Percentiles rank a stretch among this genome's conserved stretches.
phyloP scores from a whole-genome alignment of 2,329 filamentous ascomycete genomes.

The Bipolaris oryzae region DNA sequence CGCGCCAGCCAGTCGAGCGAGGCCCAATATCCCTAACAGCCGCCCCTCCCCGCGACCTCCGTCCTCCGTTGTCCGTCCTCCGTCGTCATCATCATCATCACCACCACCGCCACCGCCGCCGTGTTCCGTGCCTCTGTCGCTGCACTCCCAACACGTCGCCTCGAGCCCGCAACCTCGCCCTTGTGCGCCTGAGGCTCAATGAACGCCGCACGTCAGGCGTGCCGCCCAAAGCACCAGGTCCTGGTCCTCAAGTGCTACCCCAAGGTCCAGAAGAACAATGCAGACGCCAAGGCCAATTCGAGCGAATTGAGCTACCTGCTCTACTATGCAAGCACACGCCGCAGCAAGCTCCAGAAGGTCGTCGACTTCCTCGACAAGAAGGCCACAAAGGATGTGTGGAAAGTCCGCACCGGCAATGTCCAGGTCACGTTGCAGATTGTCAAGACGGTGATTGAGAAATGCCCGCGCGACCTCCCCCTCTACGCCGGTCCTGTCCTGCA shows the following conservation, averaged over 20 bases:
- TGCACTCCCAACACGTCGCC: slow-evolving; percentile 8
- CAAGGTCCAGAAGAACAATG: slow-evolving; percentile 80
- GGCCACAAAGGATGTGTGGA: slow-evolving; percentile 89
- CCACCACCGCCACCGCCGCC: slow-evolving; percentile 3
- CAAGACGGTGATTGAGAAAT: slow-evolving; percentile 88
- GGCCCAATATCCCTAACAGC: background rate
- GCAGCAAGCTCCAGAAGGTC: slow-evolving; percentile 95
- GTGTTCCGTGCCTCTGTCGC: background rate
- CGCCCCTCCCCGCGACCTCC: slow-evolving; percentile 3
- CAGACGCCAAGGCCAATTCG: slow-evolving; percentile 93
- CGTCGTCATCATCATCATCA: too few species aligned
- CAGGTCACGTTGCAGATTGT: slow-evolving; percentile 95
- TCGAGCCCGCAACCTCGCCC: slow-evolving; percentile 5
- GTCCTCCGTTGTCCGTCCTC: background rate
- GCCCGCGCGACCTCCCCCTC: slow-evolving; percentile 85
- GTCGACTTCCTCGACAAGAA: slow-evolving; percentile 93
- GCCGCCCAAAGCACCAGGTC: slow-evolving; percentile 94
- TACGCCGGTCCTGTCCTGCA: slow-evolving; percentile 85
- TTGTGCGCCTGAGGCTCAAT: slow-evolving; percentile 46
- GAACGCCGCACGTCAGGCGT: slow-evolving; percentile 65
- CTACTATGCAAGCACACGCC: slow-evolving; percentile 93
- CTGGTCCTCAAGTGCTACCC: slow-evolving; percentile 96
- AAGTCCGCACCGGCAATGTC: slow-evolving; percentile 85
- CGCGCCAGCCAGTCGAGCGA: background rate
- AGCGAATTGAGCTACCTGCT: slow-evolving; percentile 96